phyloP scores from a whole-genome alignment of 306 rosid genomes.

The Albizia julibrissin region DNA sequence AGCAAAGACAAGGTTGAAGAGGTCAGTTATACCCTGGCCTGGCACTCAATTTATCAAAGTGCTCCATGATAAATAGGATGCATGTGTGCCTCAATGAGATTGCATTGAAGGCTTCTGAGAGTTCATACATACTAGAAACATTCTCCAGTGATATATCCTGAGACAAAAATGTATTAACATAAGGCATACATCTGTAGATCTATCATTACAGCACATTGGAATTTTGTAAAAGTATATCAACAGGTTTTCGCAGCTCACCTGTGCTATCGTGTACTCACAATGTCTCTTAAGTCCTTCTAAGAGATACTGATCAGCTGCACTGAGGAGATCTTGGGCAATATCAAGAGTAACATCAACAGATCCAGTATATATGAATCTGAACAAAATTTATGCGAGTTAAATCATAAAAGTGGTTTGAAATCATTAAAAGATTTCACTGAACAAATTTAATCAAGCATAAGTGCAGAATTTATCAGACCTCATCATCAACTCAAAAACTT shows the following conservation, averaged over 20 bases:
- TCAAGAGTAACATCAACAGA: slow-evolving; percentile 81
- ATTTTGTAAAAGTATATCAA: not conserved
- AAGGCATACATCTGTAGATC: slow-evolving; percentile 22
- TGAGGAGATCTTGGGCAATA: slow-evolving; percentile 95
- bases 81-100: slow-evolving; percentile 92
- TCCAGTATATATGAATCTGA: slow-evolving; percentile 96
- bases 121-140: slow-evolving; percentile 94
- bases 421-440: slow-evolving; percentile 26
- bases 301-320: slow-evolving; percentile 99
- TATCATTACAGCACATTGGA: slow-evolving; percentile 9
- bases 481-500: slow-evolving; percentile 97
- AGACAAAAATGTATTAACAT: slow-evolving; percentile 19
- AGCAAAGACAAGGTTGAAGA: slow-evolving; percentile 15
- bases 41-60: slow-evolving; percentile 79
- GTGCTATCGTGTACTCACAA: slow-evolving; percentile 92
- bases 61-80: slow-evolving; percentile 89
- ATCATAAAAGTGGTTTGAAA: slow-evolving; percentile 29
- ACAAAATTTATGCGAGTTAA: slow-evolving; percentile 18
- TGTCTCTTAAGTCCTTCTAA: slow-evolving; percentile 96
- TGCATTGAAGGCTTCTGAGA: slow-evolving; percentile 93
- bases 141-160: slow-evolving; percentile 93
- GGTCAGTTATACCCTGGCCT: slow-evolving; percentile 80
- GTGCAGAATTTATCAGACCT: slow-evolving; percentile 53
- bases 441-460: slow-evolving; percentile 23
- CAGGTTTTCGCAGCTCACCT: slow-evolving; percentile 53